Conservation (phyloP, 306 rosid genomes). For the Quercus engelmannii region DNA sequence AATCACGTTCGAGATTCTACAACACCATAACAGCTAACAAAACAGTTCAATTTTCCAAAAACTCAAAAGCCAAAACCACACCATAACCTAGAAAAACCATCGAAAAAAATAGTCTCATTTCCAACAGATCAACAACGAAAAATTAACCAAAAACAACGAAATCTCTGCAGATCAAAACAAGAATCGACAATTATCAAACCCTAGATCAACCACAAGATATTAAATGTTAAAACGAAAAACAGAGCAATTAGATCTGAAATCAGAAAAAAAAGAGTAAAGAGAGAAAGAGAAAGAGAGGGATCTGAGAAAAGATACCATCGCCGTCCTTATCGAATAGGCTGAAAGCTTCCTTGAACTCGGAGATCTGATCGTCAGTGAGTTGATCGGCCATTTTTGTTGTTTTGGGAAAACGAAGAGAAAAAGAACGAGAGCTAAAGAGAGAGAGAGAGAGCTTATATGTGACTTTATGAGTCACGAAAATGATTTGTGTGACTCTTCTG, state of each 20-base stretch:
- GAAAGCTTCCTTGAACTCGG: slow-evolving; percentile 82
- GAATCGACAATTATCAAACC: too few relatives aligned
- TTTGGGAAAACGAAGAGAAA: slow-evolving; percentile 6
- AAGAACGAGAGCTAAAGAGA: too few relatives aligned
- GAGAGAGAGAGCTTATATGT: not conserved
- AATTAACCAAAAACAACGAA: too few relatives aligned
- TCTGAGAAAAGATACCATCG: slow-evolving; percentile 64
- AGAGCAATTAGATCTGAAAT: slow-evolving; percentile 25
- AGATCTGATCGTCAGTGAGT: slow-evolving; percentile 83
- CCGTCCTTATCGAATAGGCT: slow-evolving; percentile 88
- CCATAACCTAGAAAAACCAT: too few relatives aligned
- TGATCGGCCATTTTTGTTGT: slow-evolving; percentile 72
- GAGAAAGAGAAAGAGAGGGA: slow-evolving; percentile 21
- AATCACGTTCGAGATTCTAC: too few relatives aligned
- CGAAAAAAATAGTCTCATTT: too few relatives aligned
- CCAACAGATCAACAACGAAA: too few relatives aligned
- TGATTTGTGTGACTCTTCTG: not conserved
- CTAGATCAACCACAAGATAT: too few relatives aligned
- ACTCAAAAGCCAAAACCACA: too few relatives aligned
- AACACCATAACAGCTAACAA: too few relatives aligned
- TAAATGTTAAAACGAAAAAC: not conserved
- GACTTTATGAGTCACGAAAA: not conserved
- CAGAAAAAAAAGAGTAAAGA: not conserved
- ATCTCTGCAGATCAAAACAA: too few relatives aligned
- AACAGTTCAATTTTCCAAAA: too few relatives aligned